Evolutionary conservation across 140 eudicot genomes (phyloP), one percentile per base, ranked within the genome.

Genomic region (Oenanthe javanica): DNA sequence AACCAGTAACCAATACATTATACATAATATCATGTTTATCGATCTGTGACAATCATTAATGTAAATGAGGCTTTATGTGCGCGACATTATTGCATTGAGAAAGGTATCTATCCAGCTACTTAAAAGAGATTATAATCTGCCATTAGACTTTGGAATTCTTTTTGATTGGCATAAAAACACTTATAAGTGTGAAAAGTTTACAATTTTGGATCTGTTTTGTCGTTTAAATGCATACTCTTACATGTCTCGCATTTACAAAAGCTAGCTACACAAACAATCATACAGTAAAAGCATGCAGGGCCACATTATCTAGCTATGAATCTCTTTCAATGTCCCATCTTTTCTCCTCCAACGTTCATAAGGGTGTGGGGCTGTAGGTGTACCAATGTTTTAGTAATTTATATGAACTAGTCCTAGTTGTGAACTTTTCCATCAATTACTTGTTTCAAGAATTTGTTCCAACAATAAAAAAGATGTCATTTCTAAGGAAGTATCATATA

Each of bases 291-390:
- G 36, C 69, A 61, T 61, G 36, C 69, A 55, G 73, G 63, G 57
- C 72, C 57, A 52, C 46, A 69, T 69, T 11, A 69, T 67, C 51
- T 46, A 78, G n/a, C 74, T 40, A 67, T 43, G 9, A 63, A 72
- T 49, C 36, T 72, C 52, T 71, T 43, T 49, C 69, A 61, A 40
- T 54, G 77, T 85, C 77, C 40, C 66, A 78, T 59, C 85, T 79
- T 79, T 74, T 77, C 64, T 31, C 76, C 70, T 73, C 81, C 81
- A 80, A 81, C 14, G 36, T 69, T 79, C 51, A 59, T 8, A 23
- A 47, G 36, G n/a, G 16, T 61, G 55, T 46, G 48, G 54, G 43
- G 72, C 21, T 69, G 19, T 2, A 42, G 4, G 45, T n/a, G 27
- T 70, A 16, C 42, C 55, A 14, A 49, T 50, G 31, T 43, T 0